Percentiles rank a stretch among this genome's conserved stretches.
These are phyloP conservation scores for Panaeolus cyanescens DNA, from an alignment of 768 basidiomycete species.

Conservation along the genomic window DNA sequence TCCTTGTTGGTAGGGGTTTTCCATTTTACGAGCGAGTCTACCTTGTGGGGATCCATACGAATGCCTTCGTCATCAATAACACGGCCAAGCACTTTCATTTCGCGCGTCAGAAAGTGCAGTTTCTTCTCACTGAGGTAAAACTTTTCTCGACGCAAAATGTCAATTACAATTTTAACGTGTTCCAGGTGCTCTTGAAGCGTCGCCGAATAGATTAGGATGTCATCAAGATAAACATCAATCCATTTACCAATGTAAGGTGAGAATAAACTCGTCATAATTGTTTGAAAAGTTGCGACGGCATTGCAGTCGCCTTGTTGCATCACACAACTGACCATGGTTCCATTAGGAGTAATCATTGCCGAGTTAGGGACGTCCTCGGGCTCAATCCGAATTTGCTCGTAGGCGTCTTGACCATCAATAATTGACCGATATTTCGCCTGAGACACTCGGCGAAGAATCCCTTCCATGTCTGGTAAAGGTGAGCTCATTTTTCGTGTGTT, in stretches of 20 bases:
- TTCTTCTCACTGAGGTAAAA: conserved; percentile 38
- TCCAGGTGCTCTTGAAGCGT: conserved; percentile 33
- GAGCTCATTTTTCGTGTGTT: conserved; percentile 39
- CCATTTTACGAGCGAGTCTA: conserved; percentile 35
- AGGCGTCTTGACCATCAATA: conserved; percentile 41
- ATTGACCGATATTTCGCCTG: conserved; percentile 27
- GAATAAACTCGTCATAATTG: conserved; percentile 42
- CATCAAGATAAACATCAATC: conserved; percentile 42
- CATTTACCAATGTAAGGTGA: conserved; percentile 30
- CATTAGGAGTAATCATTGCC: conserved; percentile 37
- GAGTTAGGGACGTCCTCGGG: conserved; percentile 23
- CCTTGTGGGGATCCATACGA: conserved; percentile 45
- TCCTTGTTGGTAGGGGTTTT: conserved; percentile 33
- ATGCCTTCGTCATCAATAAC: conserved; percentile 38
- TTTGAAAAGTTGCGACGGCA: conserved; percentile 42
- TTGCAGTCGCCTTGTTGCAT: too few species aligned
- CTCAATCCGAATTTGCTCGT: conserved; percentile 38
- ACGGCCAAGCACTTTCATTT: conserved; percentile 27
- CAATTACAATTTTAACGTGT: conserved; percentile 30
- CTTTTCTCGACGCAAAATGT: conserved; percentile 30
- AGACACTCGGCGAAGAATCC: conserved; percentile 33
- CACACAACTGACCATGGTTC: conserved; percentile 41
- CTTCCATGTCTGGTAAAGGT: conserved; percentile 43
- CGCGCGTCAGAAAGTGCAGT: conserved; percentile 27
- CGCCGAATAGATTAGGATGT: conserved; percentile 44